phyloP scores from a whole-genome alignment of 495 filamentous ascomycete genomes.

The Sabuloglossum arenarium region DNA sequence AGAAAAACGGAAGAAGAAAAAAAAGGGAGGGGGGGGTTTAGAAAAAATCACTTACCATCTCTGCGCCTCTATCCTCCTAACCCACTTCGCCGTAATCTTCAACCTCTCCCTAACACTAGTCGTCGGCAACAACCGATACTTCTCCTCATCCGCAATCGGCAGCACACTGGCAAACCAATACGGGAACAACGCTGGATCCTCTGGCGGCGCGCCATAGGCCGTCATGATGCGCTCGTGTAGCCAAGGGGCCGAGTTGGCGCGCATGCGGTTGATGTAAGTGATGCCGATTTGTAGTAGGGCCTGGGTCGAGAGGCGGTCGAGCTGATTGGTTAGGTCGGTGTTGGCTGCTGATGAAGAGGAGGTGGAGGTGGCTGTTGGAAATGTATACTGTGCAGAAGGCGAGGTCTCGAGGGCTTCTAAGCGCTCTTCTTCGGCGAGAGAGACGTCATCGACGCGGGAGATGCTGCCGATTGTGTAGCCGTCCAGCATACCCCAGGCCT shows the following conservation, averaged over 20 bases:
- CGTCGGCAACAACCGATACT: constrained; percentile 49
- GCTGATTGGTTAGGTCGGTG: constrained; percentile 13
- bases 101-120: constrained; percentile 59
- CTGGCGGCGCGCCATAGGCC: constrained; percentile 58
- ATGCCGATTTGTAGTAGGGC: constrained; percentile 41
- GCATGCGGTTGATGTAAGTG: constrained; percentile 46
- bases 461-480: constrained; percentile 58
- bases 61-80: constrained; percentile 46
- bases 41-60: constrained; percentile 57
- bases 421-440: constrained; percentile 59
- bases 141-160: constrained; percentile 55
- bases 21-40: not conserved
- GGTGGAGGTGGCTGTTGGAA: no score
- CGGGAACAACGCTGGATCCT: constrained; percentile 56
- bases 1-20: not conserved
- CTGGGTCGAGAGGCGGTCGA: constrained; percentile 45
- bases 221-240: constrained; percentile 43
- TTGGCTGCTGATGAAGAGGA: constrained; percentile 4
- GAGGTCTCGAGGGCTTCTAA: constrained; percentile 47
- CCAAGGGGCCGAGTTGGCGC: constrained; percentile 45
- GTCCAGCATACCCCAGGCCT: constrained; percentile 40
- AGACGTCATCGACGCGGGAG: constrained; percentile 57
- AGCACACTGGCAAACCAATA: constrained; percentile 83
- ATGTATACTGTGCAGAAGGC: no score
- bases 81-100: constrained; percentile 61